Evolutionary conservation across 805 yeast species (phyloP).

Genomic region (Lipomyces spencermartinsiae): DNA sequence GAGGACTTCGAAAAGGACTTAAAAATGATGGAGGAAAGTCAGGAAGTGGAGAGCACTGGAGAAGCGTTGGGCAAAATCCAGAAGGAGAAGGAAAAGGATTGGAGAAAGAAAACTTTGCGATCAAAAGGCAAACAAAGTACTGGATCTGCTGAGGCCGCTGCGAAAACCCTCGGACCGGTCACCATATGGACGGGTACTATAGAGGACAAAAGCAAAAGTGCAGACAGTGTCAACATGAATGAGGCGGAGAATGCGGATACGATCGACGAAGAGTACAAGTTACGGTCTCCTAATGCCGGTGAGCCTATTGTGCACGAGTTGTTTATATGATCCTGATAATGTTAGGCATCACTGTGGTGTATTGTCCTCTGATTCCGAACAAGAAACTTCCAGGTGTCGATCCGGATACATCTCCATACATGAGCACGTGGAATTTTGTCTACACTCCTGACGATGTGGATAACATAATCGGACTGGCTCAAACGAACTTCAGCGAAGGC

Average conservation of each 20-base stretch:
- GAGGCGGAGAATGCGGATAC: neutral
- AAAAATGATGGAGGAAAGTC: constrained; percentile 19
- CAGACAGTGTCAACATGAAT: neutral
- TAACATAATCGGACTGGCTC: constrained; percentile 34
- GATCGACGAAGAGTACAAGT: constrained; percentile 21
- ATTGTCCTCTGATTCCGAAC: constrained; percentile 40
- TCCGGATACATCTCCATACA: constrained; percentile 36
- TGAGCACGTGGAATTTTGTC: constrained; percentile 42
- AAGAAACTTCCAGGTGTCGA: constrained; percentile 37
- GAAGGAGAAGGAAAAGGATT: constrained; percentile 4
- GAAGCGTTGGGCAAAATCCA: constrained; percentile 12
- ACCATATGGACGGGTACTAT: constrained; percentile 34
- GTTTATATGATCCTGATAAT: neutral
- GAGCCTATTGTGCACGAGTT: neutral
- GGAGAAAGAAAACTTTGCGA: neutral
- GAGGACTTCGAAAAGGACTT: constrained; percentile 4
- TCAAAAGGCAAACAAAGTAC: neutral
- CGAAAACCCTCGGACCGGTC: constrained; percentile 26
- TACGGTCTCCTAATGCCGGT: constrained; percentile 11
- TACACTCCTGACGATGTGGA: constrained; percentile 40
- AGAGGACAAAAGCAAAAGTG: constrained; percentile 6
- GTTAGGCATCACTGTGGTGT: constrained; percentile 38
- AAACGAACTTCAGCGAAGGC: constrained; percentile 36
- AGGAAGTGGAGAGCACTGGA: constrained; percentile 5
- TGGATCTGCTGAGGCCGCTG: neutral